Evolutionary conservation across 495 filamentous ascomycete species (phyloP).

Genomic region (Xylaria telfairii): DNA sequence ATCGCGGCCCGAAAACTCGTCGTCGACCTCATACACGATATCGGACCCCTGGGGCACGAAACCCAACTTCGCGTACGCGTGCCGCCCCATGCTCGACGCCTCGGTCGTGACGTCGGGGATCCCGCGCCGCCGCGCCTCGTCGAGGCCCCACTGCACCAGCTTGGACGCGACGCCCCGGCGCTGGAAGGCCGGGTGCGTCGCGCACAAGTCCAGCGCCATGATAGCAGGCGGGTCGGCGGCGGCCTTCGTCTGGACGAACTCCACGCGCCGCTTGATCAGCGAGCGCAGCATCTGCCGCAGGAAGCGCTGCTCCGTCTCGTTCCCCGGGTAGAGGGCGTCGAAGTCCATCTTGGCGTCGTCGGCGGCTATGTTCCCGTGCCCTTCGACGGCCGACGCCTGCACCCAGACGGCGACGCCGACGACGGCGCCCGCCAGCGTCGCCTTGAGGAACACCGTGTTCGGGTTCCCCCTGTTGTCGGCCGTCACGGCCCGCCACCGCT

Average conservation of each 20-base stretch:
- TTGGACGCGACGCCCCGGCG: constrained; percentile 45
- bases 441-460: constrained; percentile 53
- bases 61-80: constrained; percentile 48
- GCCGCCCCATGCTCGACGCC: constrained; percentile 51
- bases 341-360: constrained; percentile 37
- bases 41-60: constrained; percentile 42
- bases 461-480: constrained; percentile 45
- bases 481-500: constrained; percentile 38
- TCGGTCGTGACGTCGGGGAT: constrained; percentile 47
- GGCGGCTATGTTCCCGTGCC: constrained; percentile 42
- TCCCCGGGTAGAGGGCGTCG: constrained; percentile 44
- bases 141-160: constrained; percentile 51
- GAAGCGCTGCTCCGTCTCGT: constrained; percentile 47
- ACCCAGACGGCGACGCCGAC: constrained; percentile 53
- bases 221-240: constrained; percentile 40
- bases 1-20: constrained; percentile 39
- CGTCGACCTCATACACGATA: constrained; percentile 44
- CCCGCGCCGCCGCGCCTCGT: constrained; percentile 46
- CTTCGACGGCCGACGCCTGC: constrained; percentile 38
- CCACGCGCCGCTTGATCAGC: constrained; percentile 39
- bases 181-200: constrained; percentile 48
- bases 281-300: constrained; percentile 40
- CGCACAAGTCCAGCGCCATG: constrained; percentile 48
- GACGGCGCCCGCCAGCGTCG: constrained; percentile 40
- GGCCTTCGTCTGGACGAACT: constrained; percentile 40